Evolutionary conservation across 805 yeast species (phyloP).

Genomic region (Starmerella powellii): DNA sequence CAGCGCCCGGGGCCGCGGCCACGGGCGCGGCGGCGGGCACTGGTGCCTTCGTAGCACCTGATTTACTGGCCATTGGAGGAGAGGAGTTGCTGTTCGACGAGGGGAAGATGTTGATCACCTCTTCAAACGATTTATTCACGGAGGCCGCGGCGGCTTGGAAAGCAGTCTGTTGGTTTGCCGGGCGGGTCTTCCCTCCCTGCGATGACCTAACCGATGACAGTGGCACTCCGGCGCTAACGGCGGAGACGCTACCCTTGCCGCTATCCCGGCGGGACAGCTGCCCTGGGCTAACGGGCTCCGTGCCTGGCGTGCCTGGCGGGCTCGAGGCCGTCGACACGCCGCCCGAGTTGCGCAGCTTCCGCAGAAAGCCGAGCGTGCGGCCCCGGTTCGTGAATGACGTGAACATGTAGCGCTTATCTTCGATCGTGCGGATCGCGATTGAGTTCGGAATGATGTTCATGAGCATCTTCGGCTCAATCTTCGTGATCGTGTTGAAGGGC

Average conservation of each 20-base stretch:
- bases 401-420: slow-evolving; percentile 52
- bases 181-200: too few species aligned
- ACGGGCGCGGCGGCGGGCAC: too few species aligned
- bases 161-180: too few species aligned
- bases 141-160: too few species aligned
- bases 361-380: slow-evolving; percentile 56
- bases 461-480: slow-evolving; percentile 69
- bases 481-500: slow-evolving; percentile 54
- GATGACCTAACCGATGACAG: too few species aligned
- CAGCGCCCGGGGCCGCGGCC: slow-evolving; percentile 32
- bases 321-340: neutral
- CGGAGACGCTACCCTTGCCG: too few species aligned
- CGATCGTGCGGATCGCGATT: slow-evolving; percentile 43
- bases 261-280: too few species aligned
- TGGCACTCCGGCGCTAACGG: too few species aligned
- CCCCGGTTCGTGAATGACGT: slow-evolving; percentile 83
- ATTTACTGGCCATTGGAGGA: too few species aligned
- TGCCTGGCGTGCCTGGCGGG: neutral
- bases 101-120: neutral
- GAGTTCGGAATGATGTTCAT: slow-evolving; percentile 91
- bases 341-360: slow-evolving; percentile 16
- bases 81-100: too few species aligned
- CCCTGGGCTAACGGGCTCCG: too few species aligned
- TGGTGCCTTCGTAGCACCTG: too few species aligned
- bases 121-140: neutral